Percentiles rank a stretch among this genome's conserved stretches.
These are phyloP conservation scores for Didymella keratinophila DNA, from an alignment of 2,329 filamentous ascomycete species.

Conservation along the genomic window DNA sequence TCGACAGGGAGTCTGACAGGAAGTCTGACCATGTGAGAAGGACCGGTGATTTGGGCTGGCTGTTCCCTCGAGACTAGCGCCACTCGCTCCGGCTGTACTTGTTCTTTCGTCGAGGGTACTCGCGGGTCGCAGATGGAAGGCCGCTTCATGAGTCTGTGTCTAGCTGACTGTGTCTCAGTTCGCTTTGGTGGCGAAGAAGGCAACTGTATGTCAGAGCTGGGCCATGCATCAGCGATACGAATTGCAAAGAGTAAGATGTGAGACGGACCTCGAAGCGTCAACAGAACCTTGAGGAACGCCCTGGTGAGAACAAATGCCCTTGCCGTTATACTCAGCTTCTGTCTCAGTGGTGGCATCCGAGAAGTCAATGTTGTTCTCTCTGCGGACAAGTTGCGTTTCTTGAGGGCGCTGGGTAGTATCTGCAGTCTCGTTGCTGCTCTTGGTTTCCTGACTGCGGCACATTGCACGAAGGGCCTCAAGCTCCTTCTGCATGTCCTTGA, in stretches of 20 bases:
- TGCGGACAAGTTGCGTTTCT: constrained; percentile 3
- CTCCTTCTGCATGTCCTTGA: constrained; percentile 16
- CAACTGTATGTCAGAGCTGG: constrained; percentile 1
- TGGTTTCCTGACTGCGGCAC: constrained; percentile 9
- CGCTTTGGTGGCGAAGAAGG: constrained; percentile 14
- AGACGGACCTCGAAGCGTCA: not conserved
- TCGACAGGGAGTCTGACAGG: not conserved
- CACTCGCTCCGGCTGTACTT: not conserved
- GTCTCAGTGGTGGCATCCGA: constrained; percentile 16
- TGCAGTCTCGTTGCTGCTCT: constrained; percentile 1
- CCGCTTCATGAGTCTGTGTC: constrained; percentile 30
- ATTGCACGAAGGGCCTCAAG: constrained; percentile 15
- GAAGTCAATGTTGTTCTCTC: constrained; percentile 1
- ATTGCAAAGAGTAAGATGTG: not conserved
- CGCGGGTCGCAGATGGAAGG: constrained; percentile 31
- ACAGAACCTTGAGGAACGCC: not conserved
- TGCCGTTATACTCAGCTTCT: constrained; percentile 3
- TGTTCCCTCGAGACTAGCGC: not conserved
- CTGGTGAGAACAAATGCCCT: not conserved
- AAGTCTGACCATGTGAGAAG: not conserved
- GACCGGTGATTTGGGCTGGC: not conserved
- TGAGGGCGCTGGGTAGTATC: constrained; percentile 9
- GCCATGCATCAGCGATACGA: constrained; percentile 10
- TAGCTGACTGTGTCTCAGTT: constrained; percentile 23
- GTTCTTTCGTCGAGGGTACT: constrained; percentile 9